Evolutionary conservation across 345 rosid species (phyloP), one percentile per base, ranked within the genome.

Genomic region (Hevea brasiliensis): DNA sequence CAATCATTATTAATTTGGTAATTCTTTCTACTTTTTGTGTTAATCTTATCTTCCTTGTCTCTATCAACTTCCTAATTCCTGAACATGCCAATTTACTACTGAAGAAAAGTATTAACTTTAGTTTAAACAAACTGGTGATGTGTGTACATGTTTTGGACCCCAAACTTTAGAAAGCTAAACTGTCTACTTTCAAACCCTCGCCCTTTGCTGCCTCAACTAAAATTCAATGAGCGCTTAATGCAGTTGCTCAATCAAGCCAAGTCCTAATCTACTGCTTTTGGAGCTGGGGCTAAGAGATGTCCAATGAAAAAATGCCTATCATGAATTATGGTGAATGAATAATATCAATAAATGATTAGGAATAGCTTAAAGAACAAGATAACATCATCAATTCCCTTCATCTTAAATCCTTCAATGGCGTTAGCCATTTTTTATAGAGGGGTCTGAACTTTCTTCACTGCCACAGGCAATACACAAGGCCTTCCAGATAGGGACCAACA

Each of bases 401-500:
- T 58, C 1, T 27, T 42, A 40, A 27, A 61, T 41, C 67, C 17
- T 18, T 24, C 48, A 48, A 35, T 53, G n/a, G 10, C 13, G n/a
- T 66, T 27, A 12, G 15, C 50, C 51, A 40, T 26, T 47, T 62
- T 42, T 29, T 20, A 21, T 15, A 10, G n/a, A 59, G 3, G 42
- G 14, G 23, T 41, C 74, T 7, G 27, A 47, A 24, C 35, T 53
- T 42, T 74, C 77, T 74, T 61, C 50, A 35, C 44, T 26, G 48
- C 58, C 79, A 72, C 67, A 32, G 42, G 76, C 79, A 61, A 83
- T 55, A 80, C 93, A 87, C 74, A 95, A 79, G 41, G 94, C 93
- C 82, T 87, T 95, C 97, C 94, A 92, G 61, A 92, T 77, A 23
- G 94, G 97, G 73, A 88, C 84, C 84, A 91, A 72, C 87, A 91